A percentile compares a stretch with the other conserved stretches of the same genome.
Conservation (phyloP, 108 stramenopile genomes). For the Cyclostephanos invisitatus region DNA sequence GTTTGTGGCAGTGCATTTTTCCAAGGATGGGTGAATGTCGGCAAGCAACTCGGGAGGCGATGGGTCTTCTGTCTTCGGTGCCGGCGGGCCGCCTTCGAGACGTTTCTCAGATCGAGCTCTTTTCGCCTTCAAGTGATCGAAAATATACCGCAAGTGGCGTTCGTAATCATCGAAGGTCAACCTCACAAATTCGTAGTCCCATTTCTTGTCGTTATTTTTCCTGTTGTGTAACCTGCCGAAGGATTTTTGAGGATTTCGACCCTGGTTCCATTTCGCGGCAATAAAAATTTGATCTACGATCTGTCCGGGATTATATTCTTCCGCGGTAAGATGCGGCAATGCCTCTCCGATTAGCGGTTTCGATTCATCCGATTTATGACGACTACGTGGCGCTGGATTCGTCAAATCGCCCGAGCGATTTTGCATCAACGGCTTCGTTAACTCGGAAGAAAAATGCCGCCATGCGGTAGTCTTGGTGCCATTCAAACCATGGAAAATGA, state of each 20-base stretch:
- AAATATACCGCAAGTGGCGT: slow-evolving; percentile 42
- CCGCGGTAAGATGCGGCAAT: slow-evolving; percentile 22
- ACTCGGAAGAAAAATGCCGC: slow-evolving; percentile 5
- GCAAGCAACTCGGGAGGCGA: slow-evolving; percentile 8
- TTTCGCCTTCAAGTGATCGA: slow-evolving; percentile 24
- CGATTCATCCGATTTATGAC: slow-evolving; percentile 11
- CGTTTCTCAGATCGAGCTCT: background rate
- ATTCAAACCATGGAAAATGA: background rate
- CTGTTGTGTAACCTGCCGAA: slow-evolving; percentile 20
- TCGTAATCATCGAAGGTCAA: slow-evolving; percentile 43
- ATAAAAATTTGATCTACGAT: slow-evolving; percentile 24
- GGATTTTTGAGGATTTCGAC: slow-evolving; percentile 10
- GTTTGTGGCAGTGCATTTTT: slow-evolving; percentile 36
- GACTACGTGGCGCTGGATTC: background rate
- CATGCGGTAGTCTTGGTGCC: background rate
- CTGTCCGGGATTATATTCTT: slow-evolving; percentile 39
- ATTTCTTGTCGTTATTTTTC: slow-evolving; percentile 30
- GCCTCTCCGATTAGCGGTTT: slow-evolving; percentile 1
- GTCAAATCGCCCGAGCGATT: background rate
- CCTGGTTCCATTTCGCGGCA: slow-evolving; percentile 40
- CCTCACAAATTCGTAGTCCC: slow-evolving; percentile 43
- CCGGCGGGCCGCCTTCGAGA: background rate
- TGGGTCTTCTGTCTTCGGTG: background rate
- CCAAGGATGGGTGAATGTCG: slow-evolving; percentile 32
- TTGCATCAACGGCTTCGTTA: background rate